Conservation (phyloP, 805 yeast species). For the Candida schatavii region DNA sequence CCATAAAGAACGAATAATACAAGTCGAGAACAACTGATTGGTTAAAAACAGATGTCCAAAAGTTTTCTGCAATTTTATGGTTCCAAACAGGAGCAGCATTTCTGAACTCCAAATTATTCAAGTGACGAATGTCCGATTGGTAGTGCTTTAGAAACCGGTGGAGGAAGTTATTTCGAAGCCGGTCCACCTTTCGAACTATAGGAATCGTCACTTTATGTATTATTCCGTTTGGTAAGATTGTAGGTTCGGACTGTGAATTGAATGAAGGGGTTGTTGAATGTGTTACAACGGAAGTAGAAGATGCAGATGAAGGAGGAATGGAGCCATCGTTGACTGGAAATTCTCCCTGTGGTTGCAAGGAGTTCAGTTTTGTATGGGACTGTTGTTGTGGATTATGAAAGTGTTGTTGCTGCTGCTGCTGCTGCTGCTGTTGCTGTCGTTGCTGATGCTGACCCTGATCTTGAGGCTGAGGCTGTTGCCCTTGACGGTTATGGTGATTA, state of each 20-base stretch:
- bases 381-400: constrained; percentile 2
- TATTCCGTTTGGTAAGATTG: background rate
- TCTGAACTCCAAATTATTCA: constrained; percentile 13
- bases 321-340: background rate
- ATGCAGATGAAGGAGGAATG: background rate
- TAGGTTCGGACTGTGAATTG: background rate
- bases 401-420: background rate
- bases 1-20: constrained; percentile 36
- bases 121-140: constrained; percentile 11
- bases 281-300: constrained; percentile 13
- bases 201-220: constrained; percentile 8
- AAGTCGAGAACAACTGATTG: constrained; percentile 26
- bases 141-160: constrained; percentile 12
- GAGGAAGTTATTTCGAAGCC: constrained; percentile 13
- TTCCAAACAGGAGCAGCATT: constrained; percentile 25
- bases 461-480: background rate
- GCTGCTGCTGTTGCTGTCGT: background rate
- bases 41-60: constrained; percentile 33
- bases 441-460: background rate
- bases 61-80: constrained; percentile 14
- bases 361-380: background rate
- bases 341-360: background rate
- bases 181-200: constrained; percentile 9
- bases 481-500: background rate
- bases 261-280: constrained; percentile 8